Evolutionary conservation across 495 filamentous ascomycete species (phyloP), one percentile per base, ranked within the genome.

Genomic region (Aspergillus biplanus): DNA sequence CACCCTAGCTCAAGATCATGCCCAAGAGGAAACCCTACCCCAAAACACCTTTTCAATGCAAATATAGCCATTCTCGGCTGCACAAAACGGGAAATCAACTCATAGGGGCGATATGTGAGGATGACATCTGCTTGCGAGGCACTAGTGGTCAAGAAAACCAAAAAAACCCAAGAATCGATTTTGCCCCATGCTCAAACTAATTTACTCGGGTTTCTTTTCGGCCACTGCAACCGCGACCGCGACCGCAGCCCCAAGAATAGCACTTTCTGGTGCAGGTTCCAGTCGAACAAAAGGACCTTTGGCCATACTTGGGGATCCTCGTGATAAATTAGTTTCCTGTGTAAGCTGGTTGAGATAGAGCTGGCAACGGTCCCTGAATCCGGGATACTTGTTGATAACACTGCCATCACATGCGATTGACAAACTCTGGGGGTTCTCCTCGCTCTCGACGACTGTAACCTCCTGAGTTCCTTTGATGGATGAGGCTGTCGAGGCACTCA

Each of bases 331-430:
- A 8, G 66, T 72, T 34, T 74, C 62, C 16, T 73, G 69, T 12
- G 77, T 68, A 15, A 87, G 70, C 50, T 81, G 70, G 64, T 84
- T 73, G 50, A 87, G 67, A 47, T 81, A 83, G 7, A 56, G 56
- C 56, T 86, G 83, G 65, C 83, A 85, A 18, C 69, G 71, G 52
- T 82, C 79, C 52, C 75, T 78, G 65, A 86, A 87, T 0, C 78
- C 77, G 13, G 83, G 82, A 61, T 87, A 87, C 63, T 83, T 85
- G 73, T 87, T 86, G 57, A 87, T 83, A 11, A 87, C 82, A 34
- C 83, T 85, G 21, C 85, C 85, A 53, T 86, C 83, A 63, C 83
- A 87, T 13, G 82, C 83, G 37, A 87, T 84, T 8, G 75, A 79
- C 15, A 82, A 35, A 37, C 57, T 75, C 53, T 69, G 72, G 35